phyloP scores from a whole-genome alignment of 169 alveolate genomes.

The Plasmodium gonderi region DNA sequence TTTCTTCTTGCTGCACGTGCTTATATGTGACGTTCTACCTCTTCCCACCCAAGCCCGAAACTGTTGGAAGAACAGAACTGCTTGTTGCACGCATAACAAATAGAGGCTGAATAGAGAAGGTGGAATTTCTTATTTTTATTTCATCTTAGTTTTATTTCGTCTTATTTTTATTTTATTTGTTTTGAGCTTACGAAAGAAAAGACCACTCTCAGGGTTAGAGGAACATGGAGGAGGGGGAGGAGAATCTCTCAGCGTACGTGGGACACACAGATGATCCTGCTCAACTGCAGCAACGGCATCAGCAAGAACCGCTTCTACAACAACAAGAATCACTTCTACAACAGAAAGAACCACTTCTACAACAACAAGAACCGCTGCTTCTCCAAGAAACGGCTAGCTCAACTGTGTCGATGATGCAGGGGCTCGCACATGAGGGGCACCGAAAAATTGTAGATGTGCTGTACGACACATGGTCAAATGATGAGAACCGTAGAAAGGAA shows the following conservation, averaged over 20 bases:
- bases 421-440: neutral
- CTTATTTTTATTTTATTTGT: too few species aligned
- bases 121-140: too few species aligned
- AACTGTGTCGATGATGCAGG: neutral
- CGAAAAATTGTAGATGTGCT: slow-evolving; percentile 46
- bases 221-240: neutral
- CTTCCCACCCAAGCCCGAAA: too few species aligned
- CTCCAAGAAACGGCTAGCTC: neutral
- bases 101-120: too few species aligned
- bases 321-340: neutral
- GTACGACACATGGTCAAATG: slow-evolving; percentile 71
- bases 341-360: neutral
- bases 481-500: slow-evolving; percentile 26
- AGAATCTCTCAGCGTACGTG: neutral
- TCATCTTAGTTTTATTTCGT: too few species aligned
- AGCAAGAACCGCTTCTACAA: neutral
- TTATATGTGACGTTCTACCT: too few species aligned
- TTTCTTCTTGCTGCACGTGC: too few species aligned
- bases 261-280: neutral
- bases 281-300: too few species aligned
- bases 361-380: neutral
- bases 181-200: too few species aligned
- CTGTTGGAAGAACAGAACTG: too few species aligned
- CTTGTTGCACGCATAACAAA: too few species aligned
- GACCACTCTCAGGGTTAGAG: neutral